Evolutionary conservation across 495 filamentous ascomycete genomes (phyloP).

Genomic region (Penicillium daleae): DNA sequence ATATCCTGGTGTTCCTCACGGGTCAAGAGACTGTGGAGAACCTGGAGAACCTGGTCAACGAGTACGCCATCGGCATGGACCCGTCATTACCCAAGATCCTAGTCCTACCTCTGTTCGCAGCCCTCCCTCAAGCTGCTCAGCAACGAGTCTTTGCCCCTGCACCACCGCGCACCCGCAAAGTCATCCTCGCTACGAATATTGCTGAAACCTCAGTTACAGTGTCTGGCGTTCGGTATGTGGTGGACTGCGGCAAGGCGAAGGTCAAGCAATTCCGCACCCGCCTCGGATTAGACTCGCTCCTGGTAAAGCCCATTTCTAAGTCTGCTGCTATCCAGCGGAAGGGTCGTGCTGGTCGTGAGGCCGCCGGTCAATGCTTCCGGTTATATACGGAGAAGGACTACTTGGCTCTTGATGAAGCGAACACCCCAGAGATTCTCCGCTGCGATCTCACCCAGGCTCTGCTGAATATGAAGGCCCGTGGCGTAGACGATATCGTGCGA

Average conservation of each 20-base stretch:
- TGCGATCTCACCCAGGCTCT: slow-evolving; percentile 84
- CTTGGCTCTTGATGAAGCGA: slow-evolving; percentile 66
- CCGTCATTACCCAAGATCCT: slow-evolving; percentile 74
- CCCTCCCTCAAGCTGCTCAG: slow-evolving; percentile 75
- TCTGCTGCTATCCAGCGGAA: slow-evolving; percentile 91
- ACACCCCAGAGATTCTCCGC: slow-evolving; percentile 86
- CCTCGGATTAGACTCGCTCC: slow-evolving; percentile 86
- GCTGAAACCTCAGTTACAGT: slow-evolving; percentile 98
- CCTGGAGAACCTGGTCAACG: slow-evolving; percentile 77
- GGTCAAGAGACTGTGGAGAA: slow-evolving; percentile 92
- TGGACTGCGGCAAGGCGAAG: slow-evolving; percentile 94
- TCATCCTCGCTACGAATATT: slow-evolving; percentile 95
- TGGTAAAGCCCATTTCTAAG: slow-evolving; percentile 89
- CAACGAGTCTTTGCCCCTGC: slow-evolving; percentile 82
- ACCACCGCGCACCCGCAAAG: slow-evolving; percentile 76
- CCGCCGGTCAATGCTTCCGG: slow-evolving; percentile 84
- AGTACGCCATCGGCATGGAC: slow-evolving; percentile 71
- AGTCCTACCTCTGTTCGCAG: slow-evolving; percentile 73
- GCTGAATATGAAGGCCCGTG: slow-evolving; percentile 93
- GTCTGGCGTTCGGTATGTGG: slow-evolving; percentile 84
- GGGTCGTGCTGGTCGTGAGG: slow-evolving; percentile 93
- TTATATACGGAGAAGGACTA: slow-evolving; percentile 88
- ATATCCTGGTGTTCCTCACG: slow-evolving; percentile 90
- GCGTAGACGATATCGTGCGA: slow-evolving; percentile 75
- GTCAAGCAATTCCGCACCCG: slow-evolving; percentile 86